These are phyloP conservation scores for Panaeolus cyanescens DNA, from an alignment of 768 basidiomycete genomes.

Conservation along the genomic window DNA sequence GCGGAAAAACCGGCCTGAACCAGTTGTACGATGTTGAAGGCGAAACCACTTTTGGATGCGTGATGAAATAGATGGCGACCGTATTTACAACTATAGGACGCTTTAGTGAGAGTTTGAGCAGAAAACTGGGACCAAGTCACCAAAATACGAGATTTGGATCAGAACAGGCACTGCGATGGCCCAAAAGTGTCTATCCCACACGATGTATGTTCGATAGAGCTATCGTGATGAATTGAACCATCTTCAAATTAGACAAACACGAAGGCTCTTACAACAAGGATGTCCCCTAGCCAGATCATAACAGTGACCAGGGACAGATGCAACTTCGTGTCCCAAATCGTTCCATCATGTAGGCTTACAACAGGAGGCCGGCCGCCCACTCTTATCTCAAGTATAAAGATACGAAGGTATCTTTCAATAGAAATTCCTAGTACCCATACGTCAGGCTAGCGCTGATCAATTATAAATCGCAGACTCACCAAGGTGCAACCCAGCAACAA, in stretches of 20 bases:
- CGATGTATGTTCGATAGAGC: neutral
- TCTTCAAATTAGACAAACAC: too few relatives aligned
- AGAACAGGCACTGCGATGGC: neutral
- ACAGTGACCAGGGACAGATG: neutral
- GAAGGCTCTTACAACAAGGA: neutral
- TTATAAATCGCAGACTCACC: neutral
- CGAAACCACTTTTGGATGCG: slow-evolving; percentile 14
- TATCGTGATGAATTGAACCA: too few relatives aligned
- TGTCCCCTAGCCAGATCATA: neutral
- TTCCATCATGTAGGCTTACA: neutral
- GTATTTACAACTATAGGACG: slow-evolving; percentile 10
- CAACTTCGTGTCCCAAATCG: neutral
- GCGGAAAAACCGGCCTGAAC: neutral
- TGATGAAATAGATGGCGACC: slow-evolving; percentile 16
- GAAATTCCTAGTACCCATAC: neutral
- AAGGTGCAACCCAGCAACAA: neutral
- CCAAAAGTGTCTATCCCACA: neutral
- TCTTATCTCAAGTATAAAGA: neutral
- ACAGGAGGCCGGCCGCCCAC: neutral
- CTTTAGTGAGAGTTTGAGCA: neutral
- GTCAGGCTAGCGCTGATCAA: neutral
- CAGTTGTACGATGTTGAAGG: neutral
- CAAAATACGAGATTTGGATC: neutral
- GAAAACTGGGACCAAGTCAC: neutral
- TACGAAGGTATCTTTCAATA: neutral